Base-by-base conservation (phyloP, 805 yeast genomes). In the Cyberlindnera sargentensis region DNA sequence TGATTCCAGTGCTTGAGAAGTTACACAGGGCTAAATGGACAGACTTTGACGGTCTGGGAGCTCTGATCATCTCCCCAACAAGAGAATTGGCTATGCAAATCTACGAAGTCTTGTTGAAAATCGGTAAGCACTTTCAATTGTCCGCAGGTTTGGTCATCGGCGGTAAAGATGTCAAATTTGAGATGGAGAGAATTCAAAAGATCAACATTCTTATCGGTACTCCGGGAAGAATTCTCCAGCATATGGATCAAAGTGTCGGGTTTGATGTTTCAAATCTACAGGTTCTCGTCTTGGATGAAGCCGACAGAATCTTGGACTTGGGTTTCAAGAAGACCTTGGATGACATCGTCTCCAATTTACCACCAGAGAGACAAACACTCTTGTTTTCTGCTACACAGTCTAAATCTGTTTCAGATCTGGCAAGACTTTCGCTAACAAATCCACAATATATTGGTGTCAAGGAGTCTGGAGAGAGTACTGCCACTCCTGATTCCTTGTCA, bases 351-450 rank as follows among this genome's bases (percentile, higher is more conserved):
- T 71, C 78, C 34, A 64, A 73, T 43, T 67, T 93, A 29, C 99
- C 99, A 2, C 80, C 85, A 51, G 96, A 90, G 64, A 78, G 96
- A 60, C 76, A 98, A 56, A 89, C 95, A 0, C 95, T 97, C 1
- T 67, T 91, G 26, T 91, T 91, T 58, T 88, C 96, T 1, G 99
- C 99, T 2, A 93, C 99, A 0, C 80, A 93, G 37, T 79, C 89
- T 8, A 80, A 87, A 47, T 91, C 96, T 0, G 91, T 95, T 7
- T 70, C 76, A n/a, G 79, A 79, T 40, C 74, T 93, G 28, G 89
- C 90, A 57, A 79, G 85, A 49, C 80, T 95, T 1, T 97, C 98
- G 15, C 75, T 93, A 75, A 75, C 95, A 32, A 91, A 91, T 59
- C 99, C 99, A 0, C 95, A 90, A 27, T 85, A 82, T 54, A 75